Conservation (phyloP, 2,329 filamentous ascomycete species). For the Aspergillus phoenicis region DNA sequence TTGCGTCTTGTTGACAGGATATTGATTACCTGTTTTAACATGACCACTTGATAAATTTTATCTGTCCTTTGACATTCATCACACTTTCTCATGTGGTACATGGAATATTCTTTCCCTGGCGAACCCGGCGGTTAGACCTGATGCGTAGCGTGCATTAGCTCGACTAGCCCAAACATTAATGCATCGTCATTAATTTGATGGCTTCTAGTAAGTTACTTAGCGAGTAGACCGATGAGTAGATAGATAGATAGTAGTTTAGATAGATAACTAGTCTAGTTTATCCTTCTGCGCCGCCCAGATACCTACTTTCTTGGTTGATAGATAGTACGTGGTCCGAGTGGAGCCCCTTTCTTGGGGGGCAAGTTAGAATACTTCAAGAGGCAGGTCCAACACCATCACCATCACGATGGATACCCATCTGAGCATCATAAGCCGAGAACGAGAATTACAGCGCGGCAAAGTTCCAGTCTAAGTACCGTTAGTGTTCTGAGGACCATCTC, state of each 20-base stretch:
- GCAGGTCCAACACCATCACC: not conserved
- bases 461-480: no score
- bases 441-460: no score
- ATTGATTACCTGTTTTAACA: no score
- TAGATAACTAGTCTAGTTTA: not conserved
- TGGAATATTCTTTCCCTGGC: not conserved
- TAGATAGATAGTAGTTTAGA: not conserved
- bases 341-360: not conserved
- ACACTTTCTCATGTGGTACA: not conserved
- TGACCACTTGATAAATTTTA: no score
- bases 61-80: no score
- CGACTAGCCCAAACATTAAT: constrained; percentile 5
- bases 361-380: not conserved
- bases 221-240: not conserved
- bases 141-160: not conserved
- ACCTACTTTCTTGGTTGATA: not conserved
- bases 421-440: no score
- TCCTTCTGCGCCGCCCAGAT: not conserved
- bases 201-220: not conserved
- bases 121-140: not conserved
- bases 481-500: not conserved
- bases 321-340: not conserved
- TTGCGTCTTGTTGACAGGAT: not conserved
- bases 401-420: not conserved
- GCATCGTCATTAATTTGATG: not conserved